Evolutionary conservation across 148 eudicot genomes (phyloP), one percentile per base, ranked within the genome.

Genomic region (Heliosperma pusillum): DNA sequence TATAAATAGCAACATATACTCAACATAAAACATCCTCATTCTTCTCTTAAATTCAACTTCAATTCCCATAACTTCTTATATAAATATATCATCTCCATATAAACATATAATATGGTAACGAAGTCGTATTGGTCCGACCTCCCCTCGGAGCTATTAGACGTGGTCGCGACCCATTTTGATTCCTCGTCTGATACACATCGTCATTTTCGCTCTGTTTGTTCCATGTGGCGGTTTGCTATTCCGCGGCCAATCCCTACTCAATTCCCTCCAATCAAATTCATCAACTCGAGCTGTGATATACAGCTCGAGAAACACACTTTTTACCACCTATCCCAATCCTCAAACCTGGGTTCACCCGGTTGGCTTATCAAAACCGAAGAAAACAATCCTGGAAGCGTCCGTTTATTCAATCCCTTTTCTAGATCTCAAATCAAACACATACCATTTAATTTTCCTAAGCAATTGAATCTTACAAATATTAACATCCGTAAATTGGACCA

Each of bases 281-380:
- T 72, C 0, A 60, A 67, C 52, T 50, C 82, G 1, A 70, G 2
- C n/a, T n/a, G n/a, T 21, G 3, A 66, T 26, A 7, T 57, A 6
- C 64, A 59, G 5, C 71, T 81, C n/a, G 69, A 74, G 3, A 81
- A 73, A 29, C 80, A 68, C 26, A 73, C 80, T 16, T 61, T 73
- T 21, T 69, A 26, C 53, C 75, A 61, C 11, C 59, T 81, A 2
- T 72, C 80, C 3, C 29, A 8, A 11, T 27, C 53, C 8, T 59
- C 30, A 0, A 25, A 60, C 44, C 27, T 29, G 20, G 44, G 40
- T 55, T 52, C 30, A 2, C 52, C 67, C 0, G 74, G 74, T 12
- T 80, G 83, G 83, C 80, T 81, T 13, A 81, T 77, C 66, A 81
- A 81, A 40, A 73, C 67, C 3, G 80, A 77, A 24, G 80, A 77